Base-by-base conservation (phyloP, 805 yeast species). In the Ogataea paradorogensis region DNA sequence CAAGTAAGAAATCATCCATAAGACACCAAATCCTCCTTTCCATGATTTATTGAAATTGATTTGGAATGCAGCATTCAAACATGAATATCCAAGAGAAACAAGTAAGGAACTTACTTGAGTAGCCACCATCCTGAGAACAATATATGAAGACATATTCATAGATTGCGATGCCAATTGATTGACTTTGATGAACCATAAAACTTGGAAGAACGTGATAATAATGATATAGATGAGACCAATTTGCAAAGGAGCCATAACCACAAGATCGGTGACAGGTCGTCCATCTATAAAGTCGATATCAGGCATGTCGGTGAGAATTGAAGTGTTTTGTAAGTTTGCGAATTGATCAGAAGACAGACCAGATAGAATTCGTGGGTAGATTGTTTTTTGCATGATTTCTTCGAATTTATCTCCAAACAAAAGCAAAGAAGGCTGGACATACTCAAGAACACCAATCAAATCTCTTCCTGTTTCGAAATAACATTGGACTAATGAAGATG, bases 181-280 rank as follows among this genome's bases (percentile, higher is more conserved):
- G 13, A 81, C 51, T 15, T 73, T 74, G 9, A 62, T 62, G 54
- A 80, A 80, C 66, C 84, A 73, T 59, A 69, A 73, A 51, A 82
- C 72, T 50, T 80, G 82, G 71, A 86, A 82, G 56, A 86, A 83
- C 3, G 91, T 78, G 41, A 84, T 58, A 56, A 85, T 78, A 51
- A 85, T 72, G 56, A 83, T 66, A 56, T 78, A 84, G 58, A 85
- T 81, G 47, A 83, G 69, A 36, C 93, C 93, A 44, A 84, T 81
- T 58, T 84, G 91, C 4, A 78, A 59, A 5, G 90, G 88, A 0
- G 89, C 89, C 30, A 71, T 50, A 10, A 80, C 55, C 5, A 75
- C 78, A 2, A 74, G 65, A 50, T 76, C 65, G 1, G 60, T 59
- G 37, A 64, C 67, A 2, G 85, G 84, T n/a, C 68, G 64, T 21